A percentile compares a stretch with the other conserved stretches of the same genome.
phyloP scores from a whole-genome alignment of 257 asterid species.

The Solanum chiquidenum region DNA sequence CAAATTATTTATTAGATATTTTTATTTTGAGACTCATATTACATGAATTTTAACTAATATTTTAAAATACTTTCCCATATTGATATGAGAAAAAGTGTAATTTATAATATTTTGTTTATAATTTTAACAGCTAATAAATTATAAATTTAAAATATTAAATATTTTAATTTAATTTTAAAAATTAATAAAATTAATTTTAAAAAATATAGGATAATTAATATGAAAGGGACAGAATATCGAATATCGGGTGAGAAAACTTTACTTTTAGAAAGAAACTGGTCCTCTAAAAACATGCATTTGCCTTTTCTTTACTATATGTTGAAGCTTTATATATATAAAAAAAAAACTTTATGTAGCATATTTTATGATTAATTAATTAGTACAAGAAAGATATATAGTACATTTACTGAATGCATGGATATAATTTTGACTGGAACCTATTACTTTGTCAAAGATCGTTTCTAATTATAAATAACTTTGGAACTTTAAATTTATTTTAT shows the following conservation, averaged over 20 bases:
- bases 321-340: background rate
- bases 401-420: background rate
- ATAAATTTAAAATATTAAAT: too few relatives aligned
- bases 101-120: too few relatives aligned
- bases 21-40: too few relatives aligned
- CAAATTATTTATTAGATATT: too few relatives aligned
- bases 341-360: background rate
- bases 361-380: background rate
- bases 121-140: too few relatives aligned
- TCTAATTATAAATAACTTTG: background rate
- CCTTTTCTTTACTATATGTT: background rate
- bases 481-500: background rate
- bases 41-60: background rate
- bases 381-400: background rate
- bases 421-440: background rate
- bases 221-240: too few relatives aligned
- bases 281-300: background rate
- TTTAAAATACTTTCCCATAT: background rate
- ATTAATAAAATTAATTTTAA: too few relatives aligned
- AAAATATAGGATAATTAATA: too few relatives aligned
- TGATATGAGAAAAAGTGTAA: background rate
- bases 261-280: background rate
- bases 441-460: background rate
- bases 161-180: too few relatives aligned
- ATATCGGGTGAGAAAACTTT: too few relatives aligned